Evolutionary conservation across 441 rosid species (phyloP).

Genomic region (Euphorbia schlechtendalii): DNA sequence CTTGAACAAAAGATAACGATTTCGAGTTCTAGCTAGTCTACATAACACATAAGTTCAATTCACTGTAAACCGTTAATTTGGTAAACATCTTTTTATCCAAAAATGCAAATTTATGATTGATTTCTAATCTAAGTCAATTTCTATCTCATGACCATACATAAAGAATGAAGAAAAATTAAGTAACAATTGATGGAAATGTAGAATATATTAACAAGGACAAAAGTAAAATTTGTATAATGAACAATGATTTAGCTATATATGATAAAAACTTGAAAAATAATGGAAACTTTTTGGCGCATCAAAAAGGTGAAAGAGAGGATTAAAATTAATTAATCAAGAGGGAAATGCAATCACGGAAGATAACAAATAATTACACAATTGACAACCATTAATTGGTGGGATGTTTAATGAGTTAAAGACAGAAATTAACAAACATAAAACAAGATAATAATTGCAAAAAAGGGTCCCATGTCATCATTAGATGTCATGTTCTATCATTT

Average conservation of each 20-base stretch:
- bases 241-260: conserved; percentile 18
- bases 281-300: conserved; percentile 13
- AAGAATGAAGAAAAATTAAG: neutral
- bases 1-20: no score
- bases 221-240: conserved; percentile 10
- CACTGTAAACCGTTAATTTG: neutral
- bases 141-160: neutral
- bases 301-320: conserved; percentile 21
- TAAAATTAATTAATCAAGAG: conserved; percentile 1
- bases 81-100: neutral
- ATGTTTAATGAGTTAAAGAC: conserved; percentile 17
- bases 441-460: conserved; percentile 11
- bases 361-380: conserved; percentile 27
- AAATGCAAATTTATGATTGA: neutral
- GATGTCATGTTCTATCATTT: conserved; percentile 31
- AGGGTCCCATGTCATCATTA: conserved; percentile 45
- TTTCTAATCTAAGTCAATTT: neutral
- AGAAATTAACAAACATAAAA: conserved; percentile 18
- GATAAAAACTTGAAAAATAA: conserved; percentile 14
- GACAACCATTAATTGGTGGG: conserved; percentile 21
- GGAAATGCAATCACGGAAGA: conserved; percentile 19
- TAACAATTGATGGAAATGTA: neutral
- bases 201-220: conserved; percentile 15
- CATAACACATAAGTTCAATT: neutral
- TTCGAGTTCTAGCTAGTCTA: no score